Evolutionary conservation across 2,329 filamentous ascomycete species (phyloP), one percentile per base, ranked within the genome.

Genomic region (Cordyceps cateniannulata): DNA sequence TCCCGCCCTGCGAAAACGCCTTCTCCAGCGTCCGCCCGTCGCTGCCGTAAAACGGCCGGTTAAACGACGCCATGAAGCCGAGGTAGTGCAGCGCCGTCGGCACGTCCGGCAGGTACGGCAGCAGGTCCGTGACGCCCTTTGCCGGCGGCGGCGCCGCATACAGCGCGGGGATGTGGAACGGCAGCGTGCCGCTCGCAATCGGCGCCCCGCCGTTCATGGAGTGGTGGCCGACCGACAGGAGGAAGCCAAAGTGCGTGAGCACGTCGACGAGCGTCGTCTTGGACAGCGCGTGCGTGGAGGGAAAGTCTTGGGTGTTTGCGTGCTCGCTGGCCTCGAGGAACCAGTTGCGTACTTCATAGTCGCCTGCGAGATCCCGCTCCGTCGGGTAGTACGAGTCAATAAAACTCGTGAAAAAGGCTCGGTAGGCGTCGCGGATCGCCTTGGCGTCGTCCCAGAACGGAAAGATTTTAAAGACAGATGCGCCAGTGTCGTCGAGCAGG

Each of bases 261-360:
- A 78, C 65, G 42, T 75, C 73, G 53, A 77, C 67, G 8, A 80
- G 70, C 1, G 68, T 59, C 16, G 47, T 66, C 38, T 69, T 63
- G n/a, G 58, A 62, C 2, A 66, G 66, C 0, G 61, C 32, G 29
- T 65, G 62, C 6, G 65, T 56, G 10, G 66, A 62, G n/a, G 75
- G 77, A 67, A 81, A 79, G 66, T 80, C 75, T 32, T 75, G 66
- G 1, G 71, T 71, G 59, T 70, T 54, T 0, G 77, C 77, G 1
- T 65, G 62, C 2, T 67, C 69, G 53, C 68, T 72, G 25, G 74
- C 75, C 68, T 81, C 78, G 1, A 55, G 49, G 29, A 77, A 70
- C 78, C 78, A 81, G n/a, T 69, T 69, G 59, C 76, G 73, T 1
- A 81, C 65, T 62, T 81, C 79, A 0, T 50, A 24, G 63, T 81